Evolutionary conservation across 257 asterid species (phyloP).

Genomic region (Solanum dulcamara): DNA sequence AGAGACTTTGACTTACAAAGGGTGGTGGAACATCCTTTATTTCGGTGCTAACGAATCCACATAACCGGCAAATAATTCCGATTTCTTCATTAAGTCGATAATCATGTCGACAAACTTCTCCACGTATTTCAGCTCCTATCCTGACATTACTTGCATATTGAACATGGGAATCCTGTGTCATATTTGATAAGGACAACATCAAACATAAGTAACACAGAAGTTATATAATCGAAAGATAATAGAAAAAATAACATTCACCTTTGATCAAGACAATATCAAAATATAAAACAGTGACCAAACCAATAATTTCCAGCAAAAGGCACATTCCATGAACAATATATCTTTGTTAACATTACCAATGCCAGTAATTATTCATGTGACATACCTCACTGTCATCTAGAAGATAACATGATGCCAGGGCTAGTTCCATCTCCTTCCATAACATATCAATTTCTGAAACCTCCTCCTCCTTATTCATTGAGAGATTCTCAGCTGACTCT

Average conservation of each 20-base stretch:
- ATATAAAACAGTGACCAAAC: background rate
- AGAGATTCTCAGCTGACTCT: slow-evolving; percentile 24
- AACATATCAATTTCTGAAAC: slow-evolving; percentile 70
- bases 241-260: background rate
- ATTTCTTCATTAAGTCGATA: slow-evolving; percentile 67
- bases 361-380: background rate
- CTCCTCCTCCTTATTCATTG: slow-evolving; percentile 35
- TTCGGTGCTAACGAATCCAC: slow-evolving; percentile 69
- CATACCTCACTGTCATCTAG: slow-evolving; percentile 71
- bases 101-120: slow-evolving; percentile 59
- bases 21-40: slow-evolving; percentile 84
- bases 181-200: background rate
- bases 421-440: slow-evolving; percentile 97
- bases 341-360: background rate
- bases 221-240: background rate
- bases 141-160: slow-evolving; percentile 18
- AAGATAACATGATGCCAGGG: slow-evolving; percentile 74
- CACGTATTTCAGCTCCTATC: slow-evolving; percentile 13
- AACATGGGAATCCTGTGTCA: slow-evolving; percentile 32
- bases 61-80: slow-evolving; percentile 66
- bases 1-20: slow-evolving; percentile 44
- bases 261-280: background rate
- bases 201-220: background rate
- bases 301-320: background rate
- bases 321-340: background rate